Base-by-base conservation (phyloP, 2,329 filamentous ascomycete species). In the Ophiostoma tasmaniense region DNA sequence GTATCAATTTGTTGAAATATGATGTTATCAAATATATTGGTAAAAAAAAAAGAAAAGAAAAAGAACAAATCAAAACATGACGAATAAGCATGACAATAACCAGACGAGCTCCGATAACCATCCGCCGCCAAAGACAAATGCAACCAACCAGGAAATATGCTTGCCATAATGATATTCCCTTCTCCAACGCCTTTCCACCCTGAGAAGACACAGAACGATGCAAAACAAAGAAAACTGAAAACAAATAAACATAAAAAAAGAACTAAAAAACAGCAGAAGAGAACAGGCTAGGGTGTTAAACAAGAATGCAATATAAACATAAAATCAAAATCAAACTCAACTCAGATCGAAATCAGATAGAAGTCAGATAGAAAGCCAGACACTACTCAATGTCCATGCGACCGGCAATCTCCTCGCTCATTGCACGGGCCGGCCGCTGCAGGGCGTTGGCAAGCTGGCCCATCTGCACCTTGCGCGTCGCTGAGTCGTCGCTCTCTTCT, bases 331-430 rank as follows among this genome's bases (percentile, higher is more conserved):
- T 35, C 2, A 42, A 50, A 35, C 3, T 35, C 33, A 8, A 35
- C n/a, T n/a, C n/a, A 35, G 8, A 35, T 37, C 35, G 20, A 62
- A 42, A 61, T 20, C 1, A 42, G 25, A 67, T 11, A 67, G 42
- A 55, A 55, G n/a, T n/a, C 33, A 33, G 8, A 33, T 33, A 2
- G 3, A 33, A 59, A 39, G 8, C 42, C 7, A 35, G 39, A 11
- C 22, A 35, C 10, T 68, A 72, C 77, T 82, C 87, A 73, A 89
- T 84, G 74, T 89, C 87, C 85, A 89, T 89, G 25, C 81, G 80
- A 3, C 82, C 82, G 37, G 85, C 86, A 64, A 89, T 81, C 71
- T 89, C 87, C 76, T 89, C 87, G 73, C 86, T 89, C 76, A 88
- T 82, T 37, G 83, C 82, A 55, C 86, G 81, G 61, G 79, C 79